These are phyloP conservation scores for Torulaspora microellipsoides DNA, from an alignment of 805 yeast genomes.

Conservation along the genomic window DNA sequence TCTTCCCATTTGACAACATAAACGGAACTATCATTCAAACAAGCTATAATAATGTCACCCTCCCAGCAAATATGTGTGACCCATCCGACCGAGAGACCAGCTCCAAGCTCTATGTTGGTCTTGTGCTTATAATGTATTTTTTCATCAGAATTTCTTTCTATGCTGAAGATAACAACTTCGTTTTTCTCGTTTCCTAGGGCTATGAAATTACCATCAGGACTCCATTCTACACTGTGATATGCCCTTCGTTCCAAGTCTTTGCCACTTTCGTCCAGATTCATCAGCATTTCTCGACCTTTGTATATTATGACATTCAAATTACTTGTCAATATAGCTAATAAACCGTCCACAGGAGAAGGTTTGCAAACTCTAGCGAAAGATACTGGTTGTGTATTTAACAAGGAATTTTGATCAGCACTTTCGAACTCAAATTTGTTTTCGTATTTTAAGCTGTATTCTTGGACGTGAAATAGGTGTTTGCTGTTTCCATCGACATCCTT, in stretches of 20 bases:
- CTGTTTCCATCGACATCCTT: slow-evolving; percentile 16
- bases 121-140: background rate
- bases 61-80: slow-evolving; percentile 21
- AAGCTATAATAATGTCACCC: slow-evolving; percentile 10
- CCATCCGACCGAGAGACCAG: slow-evolving; percentile 16
- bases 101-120: slow-evolving; percentile 1
- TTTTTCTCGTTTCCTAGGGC: slow-evolving; percentile 28
- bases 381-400: slow-evolving; percentile 30
- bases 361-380: slow-evolving; percentile 20
- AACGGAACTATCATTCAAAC: slow-evolving; percentile 26
- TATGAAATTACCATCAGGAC: slow-evolving; percentile 19
- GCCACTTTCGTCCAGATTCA: slow-evolving; percentile 22
- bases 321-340: slow-evolving; percentile 27
- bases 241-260: slow-evolving; percentile 13
- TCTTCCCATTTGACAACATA: slow-evolving; percentile 6
- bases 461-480: slow-evolving; percentile 27
- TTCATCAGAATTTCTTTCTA: slow-evolving; percentile 1
- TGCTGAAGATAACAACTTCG: slow-evolving; percentile 18
- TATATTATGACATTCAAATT: slow-evolving; percentile 28
- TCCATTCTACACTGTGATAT: slow-evolving; percentile 30
- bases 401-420: slow-evolving; percentile 17
- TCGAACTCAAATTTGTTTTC: slow-evolving; percentile 30
- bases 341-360: slow-evolving; percentile 20
- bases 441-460: slow-evolving; percentile 19
- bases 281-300: slow-evolving; percentile 10